Percentiles rank a stretch among this genome's conserved stretches.
These are phyloP conservation scores for Carex kokanica DNA, from an alignment of 176 grass and related monocot species.

Conservation along the genomic window DNA sequence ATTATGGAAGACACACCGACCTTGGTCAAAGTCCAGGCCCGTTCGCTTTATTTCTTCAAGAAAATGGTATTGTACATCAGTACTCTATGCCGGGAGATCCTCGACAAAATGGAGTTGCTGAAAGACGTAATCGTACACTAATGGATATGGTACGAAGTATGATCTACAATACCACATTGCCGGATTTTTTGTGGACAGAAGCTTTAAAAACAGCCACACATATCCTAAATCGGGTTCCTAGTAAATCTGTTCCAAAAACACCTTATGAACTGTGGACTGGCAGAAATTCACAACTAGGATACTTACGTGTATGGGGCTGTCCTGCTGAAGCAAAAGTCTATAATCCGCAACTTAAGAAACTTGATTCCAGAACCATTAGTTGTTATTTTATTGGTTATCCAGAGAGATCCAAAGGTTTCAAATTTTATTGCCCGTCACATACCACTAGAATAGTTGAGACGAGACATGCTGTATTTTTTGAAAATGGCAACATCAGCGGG, in stretches of 20 bases:
- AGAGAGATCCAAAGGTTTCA: too few relatives aligned
- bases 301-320: too few relatives aligned
- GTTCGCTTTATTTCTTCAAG: slow-evolving; percentile 1
- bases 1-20: background rate
- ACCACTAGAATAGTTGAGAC: too few relatives aligned
- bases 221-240: slow-evolving; percentile 1
- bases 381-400: too few relatives aligned
- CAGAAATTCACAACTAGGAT: too few relatives aligned
- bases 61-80: slow-evolving; percentile 16
- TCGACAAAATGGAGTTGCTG: background rate
- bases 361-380: too few relatives aligned
- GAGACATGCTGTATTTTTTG: too few relatives aligned
- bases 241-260: slow-evolving; percentile 17
- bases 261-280: slow-evolving; percentile 5
- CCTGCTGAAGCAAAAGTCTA: too few relatives aligned
- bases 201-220: background rate
- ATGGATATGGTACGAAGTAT: slow-evolving; percentile 15
- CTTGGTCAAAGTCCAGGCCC: background rate
- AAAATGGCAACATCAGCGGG: too few relatives aligned
- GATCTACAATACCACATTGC: background rate
- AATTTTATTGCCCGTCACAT: too few relatives aligned
- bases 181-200: background rate
- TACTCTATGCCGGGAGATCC: background rate
- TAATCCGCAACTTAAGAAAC: too few relatives aligned
- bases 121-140: slow-evolving; percentile 13